A percentile compares a stretch with the other conserved stretches of the same genome.
Evolutionary conservation across 257 asterid genomes (phyloP).

Genomic region (Verbascum thapsus): DNA sequence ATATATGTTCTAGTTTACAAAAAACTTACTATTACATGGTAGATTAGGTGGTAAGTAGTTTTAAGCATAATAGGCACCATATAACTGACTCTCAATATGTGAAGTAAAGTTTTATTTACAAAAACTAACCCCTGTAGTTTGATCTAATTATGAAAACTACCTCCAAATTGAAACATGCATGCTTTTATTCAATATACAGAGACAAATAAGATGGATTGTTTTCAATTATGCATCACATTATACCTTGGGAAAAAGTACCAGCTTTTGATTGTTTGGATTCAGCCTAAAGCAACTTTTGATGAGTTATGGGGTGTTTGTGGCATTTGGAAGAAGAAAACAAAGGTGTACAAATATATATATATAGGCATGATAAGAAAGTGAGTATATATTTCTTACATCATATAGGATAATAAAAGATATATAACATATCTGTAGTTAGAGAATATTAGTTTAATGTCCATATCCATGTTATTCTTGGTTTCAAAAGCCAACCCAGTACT

Average conservation of each 20-base stretch:
- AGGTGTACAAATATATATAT: neutral
- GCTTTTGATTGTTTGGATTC: neutral
- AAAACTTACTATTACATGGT: too few species aligned
- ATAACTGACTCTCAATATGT: too few species aligned
- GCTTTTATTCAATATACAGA: too few species aligned
- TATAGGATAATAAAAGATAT: conserved; percentile 1
- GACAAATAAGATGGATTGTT: too few species aligned
- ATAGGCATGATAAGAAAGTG: conserved; percentile 8
- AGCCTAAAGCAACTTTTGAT: conserved; percentile 11
- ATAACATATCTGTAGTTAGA: conserved; percentile 6
- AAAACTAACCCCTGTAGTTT: too few species aligned
- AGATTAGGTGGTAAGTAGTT: too few species aligned
- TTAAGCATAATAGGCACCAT: too few species aligned
- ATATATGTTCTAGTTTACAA: too few species aligned
- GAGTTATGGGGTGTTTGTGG: neutral
- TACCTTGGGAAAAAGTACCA: neutral
- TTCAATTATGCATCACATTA: neutral
- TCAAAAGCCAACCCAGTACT: conserved; percentile 24
- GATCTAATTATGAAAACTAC: too few species aligned
- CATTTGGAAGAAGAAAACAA: conserved; percentile 2
- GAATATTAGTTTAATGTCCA: conserved; percentile 25
- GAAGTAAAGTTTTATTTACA: too few species aligned
- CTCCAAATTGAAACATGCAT: too few species aligned
- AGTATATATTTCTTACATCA: conserved; percentile 4
- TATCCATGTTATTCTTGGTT: conserved; percentile 32